These are phyloP conservation scores for Fusarium sp. DNA, from an alignment of 2,329 filamentous ascomycete genomes.

Conservation along the genomic window DNA sequence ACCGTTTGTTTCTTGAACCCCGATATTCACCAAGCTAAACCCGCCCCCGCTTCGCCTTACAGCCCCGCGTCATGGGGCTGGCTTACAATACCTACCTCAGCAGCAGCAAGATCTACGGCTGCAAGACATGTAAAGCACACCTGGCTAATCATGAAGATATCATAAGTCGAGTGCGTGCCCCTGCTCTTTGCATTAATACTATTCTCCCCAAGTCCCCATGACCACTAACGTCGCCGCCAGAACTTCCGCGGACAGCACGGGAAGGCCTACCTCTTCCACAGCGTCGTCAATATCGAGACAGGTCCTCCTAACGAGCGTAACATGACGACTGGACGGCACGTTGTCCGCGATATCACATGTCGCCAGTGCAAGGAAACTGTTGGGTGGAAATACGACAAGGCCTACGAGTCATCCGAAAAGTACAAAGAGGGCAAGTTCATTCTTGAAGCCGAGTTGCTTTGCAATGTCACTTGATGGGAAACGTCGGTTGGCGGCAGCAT, in stretches of 20 bases:
- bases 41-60: conserved; percentile 1
- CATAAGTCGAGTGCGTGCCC: conserved; percentile 80
- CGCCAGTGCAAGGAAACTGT: conserved; percentile 92
- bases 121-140: conserved; percentile 95
- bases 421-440: conserved; percentile 99
- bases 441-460: conserved; percentile 89
- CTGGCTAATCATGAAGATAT: conserved; percentile 96
- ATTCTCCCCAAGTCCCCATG: background rate
- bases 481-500: background rate
- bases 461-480: conserved; percentile 71
- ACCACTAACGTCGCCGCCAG: conserved; percentile 59
- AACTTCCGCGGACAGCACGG: conserved; percentile 99
- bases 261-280: conserved; percentile 96
- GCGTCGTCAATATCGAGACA: conserved; percentile 88
- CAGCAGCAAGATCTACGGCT: conserved; percentile 89
- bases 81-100: conserved; percentile 92
- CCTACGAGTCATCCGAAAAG: conserved; percentile 90
- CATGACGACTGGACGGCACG: conserved; percentile 96
- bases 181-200: background rate
- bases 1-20: background rate
- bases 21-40: background rate
- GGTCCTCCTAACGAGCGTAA: conserved; percentile 91
- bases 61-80: conserved; percentile 76
- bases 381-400: conserved; percentile 99
- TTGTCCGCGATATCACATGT: conserved; percentile 94